phyloP scores from a whole-genome alignment of 2,329 filamentous ascomycete genomes.

The Pestalotiopsis sp. region DNA sequence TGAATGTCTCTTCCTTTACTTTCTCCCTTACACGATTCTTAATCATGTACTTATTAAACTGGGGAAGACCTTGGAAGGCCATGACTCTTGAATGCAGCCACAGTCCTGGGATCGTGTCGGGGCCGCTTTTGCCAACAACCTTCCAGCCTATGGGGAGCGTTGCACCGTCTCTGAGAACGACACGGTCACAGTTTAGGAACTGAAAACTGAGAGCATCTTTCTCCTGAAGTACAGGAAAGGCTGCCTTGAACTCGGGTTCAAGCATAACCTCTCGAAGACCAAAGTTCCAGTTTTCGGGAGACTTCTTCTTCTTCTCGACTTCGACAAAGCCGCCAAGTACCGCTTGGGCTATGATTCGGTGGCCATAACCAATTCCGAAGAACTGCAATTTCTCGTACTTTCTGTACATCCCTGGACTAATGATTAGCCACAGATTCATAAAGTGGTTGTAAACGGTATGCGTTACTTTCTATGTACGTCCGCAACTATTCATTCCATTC shows the following conservation, averaged over 20 bases:
- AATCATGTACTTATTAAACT: not conserved
- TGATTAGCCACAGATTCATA: not conserved
- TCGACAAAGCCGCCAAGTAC: constrained; percentile 1
- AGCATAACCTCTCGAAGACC: constrained; percentile 9
- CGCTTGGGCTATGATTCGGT: constrained; percentile 11
- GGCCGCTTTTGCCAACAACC: not conserved
- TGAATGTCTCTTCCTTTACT: too few relatives aligned
- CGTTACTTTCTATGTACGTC: not conserved
- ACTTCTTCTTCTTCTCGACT: not conserved
- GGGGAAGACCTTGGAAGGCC: constrained; percentile 14
- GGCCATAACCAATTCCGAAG: constrained; percentile 13
- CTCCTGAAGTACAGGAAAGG: not conserved
- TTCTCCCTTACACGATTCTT: not conserved
- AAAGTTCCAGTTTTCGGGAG: constrained; percentile 1
- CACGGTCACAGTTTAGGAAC: constrained; percentile 13
- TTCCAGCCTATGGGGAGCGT: constrained; percentile 4
- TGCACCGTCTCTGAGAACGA: not conserved
- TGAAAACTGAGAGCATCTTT: not conserved
- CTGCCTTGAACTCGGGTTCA: not conserved
- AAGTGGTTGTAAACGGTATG: too few relatives aligned
- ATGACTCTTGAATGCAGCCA: constrained; percentile 12
- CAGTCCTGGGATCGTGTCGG: constrained; percentile 8
- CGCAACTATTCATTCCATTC: not conserved
- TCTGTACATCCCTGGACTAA: constrained; percentile 3
- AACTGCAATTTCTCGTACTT: constrained; percentile 8